Evolutionary conservation across 805 yeast species (phyloP), one percentile per base, ranked within the genome.

Genomic region (Candida ulmi): DNA sequence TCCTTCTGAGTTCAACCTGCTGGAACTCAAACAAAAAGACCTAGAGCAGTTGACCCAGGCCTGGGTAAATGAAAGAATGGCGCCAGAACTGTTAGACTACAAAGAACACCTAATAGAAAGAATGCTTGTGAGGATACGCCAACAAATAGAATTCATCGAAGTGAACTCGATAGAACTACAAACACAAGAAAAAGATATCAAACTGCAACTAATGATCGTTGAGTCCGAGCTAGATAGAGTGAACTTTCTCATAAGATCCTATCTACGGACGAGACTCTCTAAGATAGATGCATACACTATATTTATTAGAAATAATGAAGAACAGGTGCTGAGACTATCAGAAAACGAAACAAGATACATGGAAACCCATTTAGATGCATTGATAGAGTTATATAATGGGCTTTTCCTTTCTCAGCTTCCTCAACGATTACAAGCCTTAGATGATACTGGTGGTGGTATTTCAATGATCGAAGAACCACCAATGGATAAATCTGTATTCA

Each of bases 211-310:
- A 34, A 76, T 93, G 66, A 76, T 95, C 18, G 80, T 91, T 50
- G 99, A 93, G 55, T 83, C 95, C 12, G 98, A 93, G 50, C 71
- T 93, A 18, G 98, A 93, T 52, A 66, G 99, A 41, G 75, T 88
- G 24, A 87, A 82, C 51, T 93, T 82, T 57, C 61, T 91, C 27
- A 68, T 90, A n/a, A 65, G 97, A 37, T 73, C 87, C 12, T 91
- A 88, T 57, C 66, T 90, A 26, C 71, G 99, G 45, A 74, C 91
- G 7, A 68, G 99, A 42, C 43, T 55, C 9, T 39, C 48, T 44
- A 90, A 85, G 60, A 75, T 93, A 35, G 96, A 88, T 62, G 72
- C 70, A 45, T 80, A 65, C 59, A 69, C 87, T 19, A 64, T 84
- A 5, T 78, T 66, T 52, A 77, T 87, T 44, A 68, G 78, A 42